phyloP scores from a whole-genome alignment of 2,329 filamentous ascomycete species.

The Coleophoma eucalyptorum region DNA sequence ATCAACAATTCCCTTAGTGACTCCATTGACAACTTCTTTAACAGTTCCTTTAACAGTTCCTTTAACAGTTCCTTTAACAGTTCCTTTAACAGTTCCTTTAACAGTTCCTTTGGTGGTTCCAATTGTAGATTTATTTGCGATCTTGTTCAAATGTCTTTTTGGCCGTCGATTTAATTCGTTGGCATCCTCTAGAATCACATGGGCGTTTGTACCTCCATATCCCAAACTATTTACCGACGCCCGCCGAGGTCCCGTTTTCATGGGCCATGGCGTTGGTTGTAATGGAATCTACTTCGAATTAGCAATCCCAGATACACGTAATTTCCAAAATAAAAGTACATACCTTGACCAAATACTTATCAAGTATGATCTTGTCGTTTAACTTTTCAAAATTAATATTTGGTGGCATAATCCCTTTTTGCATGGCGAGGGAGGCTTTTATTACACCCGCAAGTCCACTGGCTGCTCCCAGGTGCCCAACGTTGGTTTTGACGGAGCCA shows the following conservation, averaged over 20 bases:
- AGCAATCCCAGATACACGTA: constrained; percentile 23
- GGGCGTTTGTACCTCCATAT: constrained; percentile 20
- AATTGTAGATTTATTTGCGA: neutral
- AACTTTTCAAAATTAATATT: neutral
- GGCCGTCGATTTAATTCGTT: neutral
- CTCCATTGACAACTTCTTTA: neutral
- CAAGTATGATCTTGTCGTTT: neutral
- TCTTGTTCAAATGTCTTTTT: neutral
- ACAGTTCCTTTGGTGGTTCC: too few relatives aligned
- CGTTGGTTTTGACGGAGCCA: constrained; percentile 26
- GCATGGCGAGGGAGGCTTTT: neutral
- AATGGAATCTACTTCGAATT: neutral
- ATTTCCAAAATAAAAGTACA: constrained; percentile 15
- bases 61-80: too few relatives aligned
- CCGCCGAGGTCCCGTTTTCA: constrained; percentile 2
- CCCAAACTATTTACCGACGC: constrained; percentile 14
- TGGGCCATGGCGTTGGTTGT: constrained; percentile 5
- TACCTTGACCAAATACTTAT: constrained; percentile 13
- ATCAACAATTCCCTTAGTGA: neutral
- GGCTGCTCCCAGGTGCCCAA: neutral
- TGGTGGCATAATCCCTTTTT: neutral
- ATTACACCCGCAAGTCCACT: neutral
- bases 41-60: too few relatives aligned
- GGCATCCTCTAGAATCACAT: constrained; percentile 29
- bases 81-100: too few relatives aligned